Base-by-base conservation (phyloP, 352 stramenopile species). In the Globisporangium yorkense region DNA sequence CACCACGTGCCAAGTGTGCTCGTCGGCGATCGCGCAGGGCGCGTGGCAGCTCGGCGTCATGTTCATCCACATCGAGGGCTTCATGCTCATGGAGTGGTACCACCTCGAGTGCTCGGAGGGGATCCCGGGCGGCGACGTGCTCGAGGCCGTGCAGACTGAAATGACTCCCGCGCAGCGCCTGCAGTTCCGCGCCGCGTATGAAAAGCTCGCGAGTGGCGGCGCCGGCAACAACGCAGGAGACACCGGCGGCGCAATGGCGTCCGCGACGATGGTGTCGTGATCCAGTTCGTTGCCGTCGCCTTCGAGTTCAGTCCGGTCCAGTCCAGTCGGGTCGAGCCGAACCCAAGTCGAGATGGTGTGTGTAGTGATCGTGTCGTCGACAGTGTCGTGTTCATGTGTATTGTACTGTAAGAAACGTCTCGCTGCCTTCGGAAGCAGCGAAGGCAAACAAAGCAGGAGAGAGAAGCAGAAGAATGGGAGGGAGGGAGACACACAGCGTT, bases 21-120 rank as follows among this genome's bases (percentile, higher is more conserved):
- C 59, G 56, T 66, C 64, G 31, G 69, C 71, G 49, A 91, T 92
- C 54, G 61, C 57, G 49, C 69, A 84, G 52, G 83, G 77, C 63
- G 65, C 77, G 48, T 88, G 82, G 75, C 80, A 89, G 53, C 65
- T 92, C 54, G 83, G 83, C 1, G 76, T 88, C 65, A 92, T 92
- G 83, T 92, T 90, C 63, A 80, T 90, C 61, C 83, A 92, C 70
- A 69, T 88, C 60, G 83, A 92, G 43, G 83, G 83, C 56, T 92
- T 90, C 70, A 90, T 92, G 83, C 74, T 92, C 61, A 89, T 92
- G 78, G 83, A 92, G 64, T 92, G 83, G 83, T 76, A 89, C 64
- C 83, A 92, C 62, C 59, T 92, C 29, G 66, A 72, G 46, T 92
- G 83, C 69, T 74, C 69, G 51, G 66, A 68, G 43, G 61, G 62